Base-by-base conservation (phyloP, 129 eudicot species). In the Artemisia tridentata region DNA sequence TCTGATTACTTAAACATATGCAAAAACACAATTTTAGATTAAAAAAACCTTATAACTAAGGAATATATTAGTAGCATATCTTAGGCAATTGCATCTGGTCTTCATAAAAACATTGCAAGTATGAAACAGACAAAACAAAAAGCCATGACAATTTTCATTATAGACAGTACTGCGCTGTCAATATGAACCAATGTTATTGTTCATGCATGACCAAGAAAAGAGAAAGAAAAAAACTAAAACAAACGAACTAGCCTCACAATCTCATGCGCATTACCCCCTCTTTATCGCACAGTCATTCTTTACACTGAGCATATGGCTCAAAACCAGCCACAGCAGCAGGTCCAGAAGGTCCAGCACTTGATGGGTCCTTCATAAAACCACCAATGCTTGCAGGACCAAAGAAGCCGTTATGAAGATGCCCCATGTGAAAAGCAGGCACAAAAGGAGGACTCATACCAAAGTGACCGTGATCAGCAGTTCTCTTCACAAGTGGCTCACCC, bases 401-500 rank as follows among this genome's bases (percentile, higher is more conserved):
- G 59, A 61, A 80, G 25, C 74, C 74, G 18, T 81, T 86, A 48
- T 68, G 86, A 43, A 73, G 86, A 56, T 61, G 80, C 49, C 55
- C 81, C 79, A 77, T 63, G 17, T 79, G 86, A 65, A 73, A 80
- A 46, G 63, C 78, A 58, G 83, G 86, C 29, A 66, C 73, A 76
- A 58, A 81, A 17, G 79, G 31, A 27, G 3, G 65, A 8, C 73
- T 66, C 61, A 75, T 65, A 19, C 87, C 86, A 27, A n/a, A 48
- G 1, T 74, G 17, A 27, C 81, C 75, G 21, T 65, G 76, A 21
- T 80, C 96, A 15, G 68, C 65, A 17, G 71, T 25, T 77, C 92
- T 82, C 81, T 82, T 87, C 59, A 76, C 65, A 41, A 84, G 56
- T 0, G 87, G 88, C 69, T 90, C 96, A 13, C 89, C 81, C 68